Conservation (phyloP, 345 rosid species). For the Chamaenerion angustifolium region DNA sequence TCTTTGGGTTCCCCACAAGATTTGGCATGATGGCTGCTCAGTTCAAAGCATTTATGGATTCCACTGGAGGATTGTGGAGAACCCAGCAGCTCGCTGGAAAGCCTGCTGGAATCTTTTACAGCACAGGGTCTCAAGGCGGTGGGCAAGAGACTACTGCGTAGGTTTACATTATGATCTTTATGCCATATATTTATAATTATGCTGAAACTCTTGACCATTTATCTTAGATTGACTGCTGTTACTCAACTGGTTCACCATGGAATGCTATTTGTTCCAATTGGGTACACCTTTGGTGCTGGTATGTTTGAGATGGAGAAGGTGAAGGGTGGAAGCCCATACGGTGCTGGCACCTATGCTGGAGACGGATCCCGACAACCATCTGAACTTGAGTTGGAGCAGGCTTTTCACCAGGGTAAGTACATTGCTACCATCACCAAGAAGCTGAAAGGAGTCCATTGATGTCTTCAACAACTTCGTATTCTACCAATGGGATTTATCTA, state of each 20-base stretch:
- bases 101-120: slow-evolving; percentile 90
- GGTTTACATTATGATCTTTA: slow-evolving; percentile 12
- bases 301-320: slow-evolving; percentile 91
- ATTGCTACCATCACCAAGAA: slow-evolving; percentile 75
- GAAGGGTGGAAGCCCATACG: slow-evolving; percentile 94
- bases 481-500: no score
- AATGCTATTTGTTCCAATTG: slow-evolving; percentile 81
- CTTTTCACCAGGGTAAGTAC: slow-evolving; percentile 96
- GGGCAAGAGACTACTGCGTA: slow-evolving; percentile 98
- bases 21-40: slow-evolving; percentile 99
- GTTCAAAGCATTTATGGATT: slow-evolving; percentile 86
- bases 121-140: slow-evolving; percentile 99
- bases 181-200: no score
- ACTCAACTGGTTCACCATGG: slow-evolving; percentile 97
- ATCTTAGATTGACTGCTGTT: slow-evolving; percentile 68
- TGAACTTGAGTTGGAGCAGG: slow-evolving; percentile 68
- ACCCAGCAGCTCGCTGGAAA: slow-evolving; percentile 89
- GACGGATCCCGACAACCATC: slow-evolving; percentile 85
- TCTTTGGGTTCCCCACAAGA: slow-evolving; percentile 92
- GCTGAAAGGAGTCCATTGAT: slow-evolving; percentile 54
- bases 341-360: slow-evolving; percentile 88
- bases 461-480: no score
- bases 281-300: slow-evolving; percentile 93
- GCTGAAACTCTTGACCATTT: no score
- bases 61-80: slow-evolving; percentile 93